Evolutionary conservation across 495 filamentous ascomycete species (phyloP).

Genomic region (Trichocladium uniseriatum): DNA sequence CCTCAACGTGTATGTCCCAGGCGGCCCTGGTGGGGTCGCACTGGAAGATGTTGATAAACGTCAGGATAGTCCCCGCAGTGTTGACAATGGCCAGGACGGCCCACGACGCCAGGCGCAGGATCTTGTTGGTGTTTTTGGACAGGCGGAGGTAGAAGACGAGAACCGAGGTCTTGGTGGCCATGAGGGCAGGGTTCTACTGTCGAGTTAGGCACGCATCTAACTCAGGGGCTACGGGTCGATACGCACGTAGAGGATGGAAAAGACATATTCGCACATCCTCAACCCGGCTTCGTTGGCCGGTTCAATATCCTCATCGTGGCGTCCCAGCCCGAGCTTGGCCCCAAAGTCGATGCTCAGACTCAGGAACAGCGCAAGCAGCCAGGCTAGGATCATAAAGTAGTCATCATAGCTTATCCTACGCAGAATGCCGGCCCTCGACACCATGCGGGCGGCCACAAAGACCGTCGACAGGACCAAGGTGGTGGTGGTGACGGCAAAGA

Average conservation of each 20-base stretch:
- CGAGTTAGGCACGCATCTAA: no score
- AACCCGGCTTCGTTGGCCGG: slow-evolving; percentile 37
- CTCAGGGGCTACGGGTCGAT: neutral
- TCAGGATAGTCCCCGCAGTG: slow-evolving; percentile 64
- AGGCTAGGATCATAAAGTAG: slow-evolving; percentile 75
- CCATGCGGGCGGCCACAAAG: slow-evolving; percentile 63
- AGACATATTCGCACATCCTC: slow-evolving; percentile 65
- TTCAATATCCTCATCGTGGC: slow-evolving; percentile 59
- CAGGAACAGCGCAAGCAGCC: slow-evolving; percentile 72
- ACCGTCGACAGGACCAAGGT: slow-evolving; percentile 57
- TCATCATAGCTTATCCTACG: slow-evolving; percentile 64
- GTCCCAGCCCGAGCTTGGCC: slow-evolving; percentile 59
- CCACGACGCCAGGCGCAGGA: slow-evolving; percentile 63
- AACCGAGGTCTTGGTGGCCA: slow-evolving; percentile 86
- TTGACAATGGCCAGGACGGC: slow-evolving; percentile 66
- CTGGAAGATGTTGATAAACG: slow-evolving; percentile 81
- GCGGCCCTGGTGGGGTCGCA: slow-evolving; percentile 64
- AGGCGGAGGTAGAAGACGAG: slow-evolving; percentile 78
- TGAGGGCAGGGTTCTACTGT: slow-evolving; percentile 75
- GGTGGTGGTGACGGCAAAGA: slow-evolving; percentile 64
- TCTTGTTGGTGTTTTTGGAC: slow-evolving; percentile 57
- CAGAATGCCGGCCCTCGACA: slow-evolving; percentile 66
- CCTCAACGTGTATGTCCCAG: slow-evolving; percentile 37
- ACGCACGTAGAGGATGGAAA: slow-evolving; percentile 75
- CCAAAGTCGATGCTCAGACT: slow-evolving; percentile 69